Base-by-base conservation (phyloP, 495 filamentous ascomycete genomes). In the Corynascus novoguineensis region DNA sequence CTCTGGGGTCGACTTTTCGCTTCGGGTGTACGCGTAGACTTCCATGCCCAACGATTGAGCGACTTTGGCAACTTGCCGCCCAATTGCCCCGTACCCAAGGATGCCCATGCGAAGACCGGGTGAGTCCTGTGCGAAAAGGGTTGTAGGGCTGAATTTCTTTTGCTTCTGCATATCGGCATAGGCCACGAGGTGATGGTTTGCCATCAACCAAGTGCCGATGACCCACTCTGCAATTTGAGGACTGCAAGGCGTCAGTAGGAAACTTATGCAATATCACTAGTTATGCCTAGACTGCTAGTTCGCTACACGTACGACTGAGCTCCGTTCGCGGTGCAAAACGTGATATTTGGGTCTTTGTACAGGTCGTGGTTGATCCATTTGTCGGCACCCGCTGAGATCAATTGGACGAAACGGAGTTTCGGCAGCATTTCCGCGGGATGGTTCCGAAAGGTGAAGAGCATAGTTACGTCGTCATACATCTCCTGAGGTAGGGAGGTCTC, bases 1-100 rank as follows among this genome's bases (percentile, higher is more conserved):
- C 38, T 77, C 76, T 0, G 79, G 75, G 0, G 78, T 82, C 3
- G 69, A 51, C 22, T 80, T 77, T 0, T 85, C 80, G 5, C 77
- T 78, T 3, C 86, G 87, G 1, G 90, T 95, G 74, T 88, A 91
- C 10, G 89, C 90, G 58, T 90, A 77, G 17, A 96, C 83, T 25
- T 84, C 79, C 84, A 90, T 91, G 3, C 90, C 90, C 59, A 93
- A 68, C 5, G 86, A 86, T 4, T 79, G 77, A 4, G 80, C 83
- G 1, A 93, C 76, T 15, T 85, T 79, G 21, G 81, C 90, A 49
- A 83, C 80, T 55, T 92, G 89, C 21, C 89, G 75, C 1, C 89
- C 89, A 56, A 71, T 76, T 15, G 70, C 66, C 38, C 73, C 73
- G 49, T 76, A 76, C 1, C 73, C 73, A 21, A 76, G 50, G 24